Evolutionary conservation across 2,329 filamentous ascomycete genomes (phyloP).

Genomic region (Paraconiothyrium brasiliense): DNA sequence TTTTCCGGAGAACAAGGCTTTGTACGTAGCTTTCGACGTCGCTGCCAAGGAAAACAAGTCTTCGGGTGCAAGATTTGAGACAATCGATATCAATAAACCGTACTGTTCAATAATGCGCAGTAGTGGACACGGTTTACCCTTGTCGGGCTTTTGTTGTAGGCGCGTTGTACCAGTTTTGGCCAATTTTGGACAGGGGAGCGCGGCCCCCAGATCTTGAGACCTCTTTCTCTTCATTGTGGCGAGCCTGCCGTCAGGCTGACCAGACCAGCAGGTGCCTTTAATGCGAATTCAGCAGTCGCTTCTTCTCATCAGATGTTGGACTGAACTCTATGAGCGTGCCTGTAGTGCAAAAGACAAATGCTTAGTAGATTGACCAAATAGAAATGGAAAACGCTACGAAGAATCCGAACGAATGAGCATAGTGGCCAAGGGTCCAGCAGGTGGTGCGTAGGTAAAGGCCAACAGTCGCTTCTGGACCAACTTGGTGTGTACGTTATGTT

Average conservation of each 20-base stretch:
- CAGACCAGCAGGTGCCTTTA: not conserved
- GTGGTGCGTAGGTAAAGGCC: not conserved
- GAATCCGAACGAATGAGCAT: not conserved
- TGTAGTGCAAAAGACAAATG: not conserved
- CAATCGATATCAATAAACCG: constrained; percentile 37
- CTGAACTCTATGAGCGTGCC: constrained; percentile 1
- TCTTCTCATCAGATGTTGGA: not conserved
- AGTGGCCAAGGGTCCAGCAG: not conserved
- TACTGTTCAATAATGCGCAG: constrained; percentile 37
- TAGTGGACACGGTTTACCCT: constrained; percentile 25
- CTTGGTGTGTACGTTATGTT: not conserved
- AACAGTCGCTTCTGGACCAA: not conserved
- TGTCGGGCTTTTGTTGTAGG: not conserved
- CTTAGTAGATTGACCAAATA: not conserved
- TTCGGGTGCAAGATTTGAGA: constrained; percentile 33
- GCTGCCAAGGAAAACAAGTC: constrained; percentile 42
- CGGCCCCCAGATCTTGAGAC: constrained; percentile 17
- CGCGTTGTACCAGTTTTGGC: not conserved
- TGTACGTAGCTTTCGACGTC: constrained; percentile 37
- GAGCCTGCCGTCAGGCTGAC: not conserved
- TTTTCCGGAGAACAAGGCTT: constrained; percentile 32
- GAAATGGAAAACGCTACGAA: not conserved
- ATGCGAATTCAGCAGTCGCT: not conserved
- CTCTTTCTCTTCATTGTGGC: constrained; percentile 34
- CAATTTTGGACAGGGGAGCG: constrained; percentile 22